Conservation (phyloP, 78 protist species). For the Speleostelium caveatum region DNA sequence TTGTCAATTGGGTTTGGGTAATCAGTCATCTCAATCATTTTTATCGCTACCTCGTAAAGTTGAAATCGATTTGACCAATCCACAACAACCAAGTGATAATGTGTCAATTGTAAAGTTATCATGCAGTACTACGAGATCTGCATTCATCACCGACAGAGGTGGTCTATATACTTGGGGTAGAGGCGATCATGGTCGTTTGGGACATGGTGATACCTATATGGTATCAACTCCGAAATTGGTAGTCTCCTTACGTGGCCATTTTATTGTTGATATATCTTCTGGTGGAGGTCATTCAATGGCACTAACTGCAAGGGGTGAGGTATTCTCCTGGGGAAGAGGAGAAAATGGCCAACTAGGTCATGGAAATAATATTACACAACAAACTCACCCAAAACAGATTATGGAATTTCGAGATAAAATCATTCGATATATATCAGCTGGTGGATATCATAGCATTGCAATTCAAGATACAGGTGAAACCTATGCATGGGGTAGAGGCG, state of each 20-base stretch:
- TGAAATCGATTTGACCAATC: not conserved
- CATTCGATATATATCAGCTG: constrained; percentile 12
- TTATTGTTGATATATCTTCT: constrained; percentile 2
- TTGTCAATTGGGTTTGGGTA: constrained; percentile 44
- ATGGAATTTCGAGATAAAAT: not conserved
- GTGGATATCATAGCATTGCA: constrained; percentile 78
- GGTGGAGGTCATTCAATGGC: constrained; percentile 75
- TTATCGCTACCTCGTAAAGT: not conserved
- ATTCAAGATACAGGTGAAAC: not conserved
- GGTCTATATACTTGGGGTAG: constrained; percentile 57
- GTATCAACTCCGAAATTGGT: constrained; percentile 36
- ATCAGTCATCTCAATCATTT: not conserved
- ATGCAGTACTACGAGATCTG: constrained; percentile 29
- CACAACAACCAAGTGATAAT: not conserved
- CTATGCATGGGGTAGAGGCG: constrained; percentile 46
- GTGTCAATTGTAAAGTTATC: not conserved
- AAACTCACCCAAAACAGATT: constrained; percentile 38
- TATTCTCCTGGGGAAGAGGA: constrained; percentile 59
- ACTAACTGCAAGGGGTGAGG: constrained; percentile 18
- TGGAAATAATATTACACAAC: constrained; percentile 15
- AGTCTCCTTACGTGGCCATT: constrained; percentile 3
- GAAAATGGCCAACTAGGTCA: constrained; percentile 60
- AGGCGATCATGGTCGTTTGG: constrained; percentile 63
- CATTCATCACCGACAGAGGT: constrained; percentile 9
- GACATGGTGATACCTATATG: constrained; percentile 27